Conservation (phyloP, 1,284 basidiomycete species). For the Ceratorhiza oryzae-sativae region DNA sequence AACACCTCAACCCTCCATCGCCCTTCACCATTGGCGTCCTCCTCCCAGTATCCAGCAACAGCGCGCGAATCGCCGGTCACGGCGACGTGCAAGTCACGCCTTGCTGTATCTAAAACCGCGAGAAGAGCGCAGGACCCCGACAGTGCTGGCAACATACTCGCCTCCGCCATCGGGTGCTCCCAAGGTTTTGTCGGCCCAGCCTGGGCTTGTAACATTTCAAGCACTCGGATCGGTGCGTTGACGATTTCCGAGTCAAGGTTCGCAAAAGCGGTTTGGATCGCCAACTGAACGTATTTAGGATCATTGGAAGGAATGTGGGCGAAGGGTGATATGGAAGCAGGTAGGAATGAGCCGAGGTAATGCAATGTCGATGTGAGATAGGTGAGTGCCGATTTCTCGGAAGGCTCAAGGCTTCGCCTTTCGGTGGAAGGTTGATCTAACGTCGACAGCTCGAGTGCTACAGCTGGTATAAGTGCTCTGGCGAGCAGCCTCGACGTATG, state of each 20-base stretch:
- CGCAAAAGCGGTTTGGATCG: conserved; percentile 80
- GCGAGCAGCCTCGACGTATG: conserved; percentile 88
- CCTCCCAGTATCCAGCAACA: conserved; percentile 91
- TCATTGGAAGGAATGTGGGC: conserved; percentile 57
- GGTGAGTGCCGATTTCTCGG: neutral
- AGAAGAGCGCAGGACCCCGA: conserved; percentile 87
- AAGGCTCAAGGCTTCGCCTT: conserved; percentile 1
- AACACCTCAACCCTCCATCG: conserved; percentile 91
- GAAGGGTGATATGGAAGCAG: conserved; percentile 53
- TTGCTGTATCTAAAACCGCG: conserved; percentile 82
- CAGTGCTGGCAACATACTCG: conserved; percentile 79
- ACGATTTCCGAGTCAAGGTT: conserved; percentile 81
- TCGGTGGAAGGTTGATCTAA: conserved; percentile 53
- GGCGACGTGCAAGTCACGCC: conserved; percentile 85
- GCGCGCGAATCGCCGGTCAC: conserved; percentile 95
- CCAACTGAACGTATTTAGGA: conserved; percentile 68
- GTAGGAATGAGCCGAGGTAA: conserved; percentile 55
- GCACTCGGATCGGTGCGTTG: conserved; percentile 75
- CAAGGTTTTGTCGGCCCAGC: conserved; percentile 51
- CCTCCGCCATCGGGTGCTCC: conserved; percentile 66
- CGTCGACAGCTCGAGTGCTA: conserved; percentile 76
- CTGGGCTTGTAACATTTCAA: conserved; percentile 55
- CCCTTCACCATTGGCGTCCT: conserved; percentile 62
- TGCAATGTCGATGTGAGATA: conserved; percentile 40
- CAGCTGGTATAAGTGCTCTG: conserved; percentile 84